Evolutionary conservation across 768 basidiomycete species (phyloP).

Genomic region (Mycena maculata): DNA sequence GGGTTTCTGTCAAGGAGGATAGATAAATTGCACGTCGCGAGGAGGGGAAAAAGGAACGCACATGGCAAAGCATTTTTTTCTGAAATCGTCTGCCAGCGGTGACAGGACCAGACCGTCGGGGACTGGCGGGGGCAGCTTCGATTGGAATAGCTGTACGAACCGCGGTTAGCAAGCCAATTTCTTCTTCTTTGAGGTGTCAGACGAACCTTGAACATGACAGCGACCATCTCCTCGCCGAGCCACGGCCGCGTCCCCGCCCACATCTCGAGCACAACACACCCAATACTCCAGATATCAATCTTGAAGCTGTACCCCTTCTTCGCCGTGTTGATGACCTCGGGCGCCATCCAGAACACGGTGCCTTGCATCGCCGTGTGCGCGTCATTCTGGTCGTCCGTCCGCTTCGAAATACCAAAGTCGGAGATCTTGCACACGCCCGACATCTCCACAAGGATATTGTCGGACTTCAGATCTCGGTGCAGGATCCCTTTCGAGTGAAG

Average conservation of each 20-base stretch:
- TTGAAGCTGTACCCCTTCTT: conserved; percentile 96
- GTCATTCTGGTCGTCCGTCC: conserved; percentile 88
- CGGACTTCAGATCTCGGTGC: conserved; percentile 96
- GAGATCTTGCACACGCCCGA: conserved; percentile 96
- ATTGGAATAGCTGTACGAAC: conserved; percentile 77
- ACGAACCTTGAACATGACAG: conserved; percentile 93
- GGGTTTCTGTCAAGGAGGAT: conserved; percentile 71
- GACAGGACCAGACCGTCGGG: conserved; percentile 86
- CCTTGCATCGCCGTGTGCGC: conserved; percentile 96
- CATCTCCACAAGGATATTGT: conserved; percentile 96
- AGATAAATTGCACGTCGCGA: conserved; percentile 10
- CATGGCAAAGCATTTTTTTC: conserved; percentile 91
- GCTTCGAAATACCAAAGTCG: conserved; percentile 98
- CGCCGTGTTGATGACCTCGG: conserved; percentile 90
- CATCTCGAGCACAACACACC: conserved; percentile 99
- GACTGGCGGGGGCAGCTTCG: conserved; percentile 88
- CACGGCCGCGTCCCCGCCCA: conserved; percentile 97
- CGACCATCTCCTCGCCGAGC: conserved; percentile 89
- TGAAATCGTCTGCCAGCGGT: conserved; percentile 84
- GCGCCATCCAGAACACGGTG: conserved; percentile 99
- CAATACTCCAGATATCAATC: conserved; percentile 98
- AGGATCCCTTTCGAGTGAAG: conserved; percentile 92
- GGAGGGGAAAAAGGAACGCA: conserved; percentile 50
- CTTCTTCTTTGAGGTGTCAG: too few relatives aligned
- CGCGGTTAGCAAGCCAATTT: not conserved